phyloP scores from a whole-genome alignment of 192 early-diverging fungal genomes.

The Rhizoclosmatium globosum region DNA sequence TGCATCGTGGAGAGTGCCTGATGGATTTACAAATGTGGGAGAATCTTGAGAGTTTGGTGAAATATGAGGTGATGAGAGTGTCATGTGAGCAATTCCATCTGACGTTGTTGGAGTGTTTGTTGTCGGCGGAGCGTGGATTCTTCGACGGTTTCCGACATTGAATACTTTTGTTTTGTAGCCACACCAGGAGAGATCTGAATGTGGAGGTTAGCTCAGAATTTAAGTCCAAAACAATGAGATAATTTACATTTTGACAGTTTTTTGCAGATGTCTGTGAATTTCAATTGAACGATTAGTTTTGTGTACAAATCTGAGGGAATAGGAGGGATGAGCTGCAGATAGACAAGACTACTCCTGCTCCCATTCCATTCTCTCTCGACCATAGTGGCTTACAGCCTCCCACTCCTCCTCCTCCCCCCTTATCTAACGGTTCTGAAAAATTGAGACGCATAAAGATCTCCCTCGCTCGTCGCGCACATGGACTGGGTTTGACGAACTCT shows the following conservation, averaged over 20 bases:
- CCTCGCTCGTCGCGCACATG: too few relatives aligned
- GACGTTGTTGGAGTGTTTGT: slow-evolving; percentile 2
- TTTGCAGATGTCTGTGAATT: slow-evolving; percentile 85
- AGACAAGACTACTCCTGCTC: too few relatives aligned
- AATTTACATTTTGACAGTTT: slow-evolving; percentile 90
- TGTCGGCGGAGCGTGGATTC: slow-evolving; percentile 57
- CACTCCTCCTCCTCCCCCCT: too few relatives aligned
- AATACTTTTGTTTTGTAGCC: slow-evolving; percentile 75
- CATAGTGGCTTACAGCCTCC: too few relatives aligned
- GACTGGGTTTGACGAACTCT: too few relatives aligned
- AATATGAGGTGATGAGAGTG: slow-evolving; percentile 5
- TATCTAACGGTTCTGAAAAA: too few relatives aligned
- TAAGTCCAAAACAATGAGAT: too few relatives aligned
- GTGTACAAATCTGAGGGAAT: too few relatives aligned
- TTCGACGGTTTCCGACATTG: slow-evolving; percentile 95
- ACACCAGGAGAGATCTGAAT: slow-evolving; percentile 49
- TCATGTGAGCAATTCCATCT: background rate
- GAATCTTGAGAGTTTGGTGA: slow-evolving; percentile 17
- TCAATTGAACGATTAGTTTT: too few relatives aligned
- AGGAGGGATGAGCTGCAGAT: too few relatives aligned
- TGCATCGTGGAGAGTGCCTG: slow-evolving; percentile 73
- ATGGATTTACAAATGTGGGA: slow-evolving; percentile 41
- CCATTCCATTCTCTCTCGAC: too few relatives aligned
- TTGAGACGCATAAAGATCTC: too few relatives aligned
- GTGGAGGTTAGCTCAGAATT: background rate